Conservation (phyloP, 2,329 filamentous ascomycete genomes). For the Monilinia vaccinii-corymbosi region DNA sequence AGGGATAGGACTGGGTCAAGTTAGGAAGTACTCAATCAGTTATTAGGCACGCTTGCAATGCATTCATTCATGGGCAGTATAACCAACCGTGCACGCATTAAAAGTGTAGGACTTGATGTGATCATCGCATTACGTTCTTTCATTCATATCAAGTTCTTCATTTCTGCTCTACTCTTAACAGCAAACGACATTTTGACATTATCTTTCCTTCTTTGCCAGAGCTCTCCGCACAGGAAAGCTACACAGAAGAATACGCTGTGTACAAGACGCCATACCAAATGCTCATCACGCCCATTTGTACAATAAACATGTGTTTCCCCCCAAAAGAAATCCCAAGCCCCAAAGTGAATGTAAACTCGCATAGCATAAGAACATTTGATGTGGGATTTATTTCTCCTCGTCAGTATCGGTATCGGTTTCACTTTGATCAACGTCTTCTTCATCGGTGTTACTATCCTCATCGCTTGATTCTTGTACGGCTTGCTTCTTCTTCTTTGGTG, state of each 20-base stretch:
- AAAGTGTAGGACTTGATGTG: background rate
- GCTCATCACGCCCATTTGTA: slow-evolving; percentile 7
- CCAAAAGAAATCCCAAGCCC: slow-evolving; percentile 5
- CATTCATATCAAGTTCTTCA: background rate
- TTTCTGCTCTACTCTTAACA: background rate
- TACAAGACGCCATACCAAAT: slow-evolving; percentile 11
- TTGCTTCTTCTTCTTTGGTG: slow-evolving; percentile 51
- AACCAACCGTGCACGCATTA: background rate
- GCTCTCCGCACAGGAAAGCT: background rate
- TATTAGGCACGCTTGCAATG: background rate
- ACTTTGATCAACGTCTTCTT: slow-evolving; percentile 52
- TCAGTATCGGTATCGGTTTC: slow-evolving; percentile 53
- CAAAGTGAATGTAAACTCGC: slow-evolving; percentile 4
- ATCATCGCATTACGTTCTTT: background rate
- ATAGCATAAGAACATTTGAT: background rate
- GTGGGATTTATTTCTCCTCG: slow-evolving; percentile 25
- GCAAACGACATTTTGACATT: background rate
- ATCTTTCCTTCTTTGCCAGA: background rate
- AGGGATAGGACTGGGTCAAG: background rate
- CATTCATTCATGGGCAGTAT: background rate
- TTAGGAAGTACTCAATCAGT: background rate
- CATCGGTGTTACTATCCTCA: slow-evolving; percentile 69
- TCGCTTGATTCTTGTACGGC: slow-evolving; percentile 58
- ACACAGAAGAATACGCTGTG: slow-evolving; percentile 6
- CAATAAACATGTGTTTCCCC: background rate